Base-by-base conservation (phyloP, 2,329 filamentous ascomycete species). In the Pyrenophora tritici-repentis region DNA sequence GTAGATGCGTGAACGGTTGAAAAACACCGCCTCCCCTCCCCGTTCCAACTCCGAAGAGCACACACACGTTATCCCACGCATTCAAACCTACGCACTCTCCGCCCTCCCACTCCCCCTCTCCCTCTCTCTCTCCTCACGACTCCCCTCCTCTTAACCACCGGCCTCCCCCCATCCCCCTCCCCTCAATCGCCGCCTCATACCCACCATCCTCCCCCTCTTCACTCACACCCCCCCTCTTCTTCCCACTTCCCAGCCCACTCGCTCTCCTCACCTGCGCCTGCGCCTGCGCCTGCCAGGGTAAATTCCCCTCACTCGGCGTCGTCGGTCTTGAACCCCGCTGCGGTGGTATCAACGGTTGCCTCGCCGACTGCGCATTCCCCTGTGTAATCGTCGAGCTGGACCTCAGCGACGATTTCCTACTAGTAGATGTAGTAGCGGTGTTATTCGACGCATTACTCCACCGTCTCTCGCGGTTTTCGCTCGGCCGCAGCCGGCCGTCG, bases 381-480 rank as follows among this genome's bases (percentile, higher is more conserved):
- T 62, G 56, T 7, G 58, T 55, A 16, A 65, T 45, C n/a, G 56
- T 52, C 4, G 59, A 57, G 13, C 57, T 55, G 2, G 67, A 66
- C 18, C 67, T 66, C 7, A 60, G 39, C 1, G 59, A 56, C 2
- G 43, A 53, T 18, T 56, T 56, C 16, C 56, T 49, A 12, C 51
- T 56, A 8, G 58, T 45, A 1, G 61, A 58, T 3, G 66, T 55
- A 10, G 58, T 42, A 1, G 61, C 59, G 2, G 65, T 57, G 26
- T 61, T 68, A 8, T 63, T 65, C 1, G 69, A 61, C 4, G 68
- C 71, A 48, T 67, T 72, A 31, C 69, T 73, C 70, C 68, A 72
- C 16, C 70, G 55, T 5, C 72, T 58, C 22, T 71, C 67, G 20
- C 47, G 53, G 16, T 17, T 40, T 49, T 68, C 62, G 5, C 50